These are phyloP conservation scores for Glaciozyma antarctica DNA, from an alignment of 768 basidiomycete species.

Conservation along the genomic window DNA sequence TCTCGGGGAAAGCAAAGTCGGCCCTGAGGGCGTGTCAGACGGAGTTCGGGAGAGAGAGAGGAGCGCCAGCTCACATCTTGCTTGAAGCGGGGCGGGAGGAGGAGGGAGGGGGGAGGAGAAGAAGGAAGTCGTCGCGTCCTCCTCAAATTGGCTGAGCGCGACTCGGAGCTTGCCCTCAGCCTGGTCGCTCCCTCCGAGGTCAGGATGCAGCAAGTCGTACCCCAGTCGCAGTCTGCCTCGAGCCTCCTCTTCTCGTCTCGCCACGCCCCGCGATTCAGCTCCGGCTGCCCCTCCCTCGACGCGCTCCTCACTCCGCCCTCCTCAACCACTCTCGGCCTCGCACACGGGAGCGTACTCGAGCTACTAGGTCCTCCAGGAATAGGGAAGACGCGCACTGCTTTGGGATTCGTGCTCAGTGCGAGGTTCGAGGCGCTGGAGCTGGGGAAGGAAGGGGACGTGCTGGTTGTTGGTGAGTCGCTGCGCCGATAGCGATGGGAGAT, in stretches of 20 bases:
- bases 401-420: conserved; percentile 15
- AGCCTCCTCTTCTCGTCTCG: conserved; percentile 6
- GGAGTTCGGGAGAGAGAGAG: too few relatives aligned
- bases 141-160: too few relatives aligned
- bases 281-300: conserved; percentile 12
- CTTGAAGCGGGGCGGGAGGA: too few relatives aligned
- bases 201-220: too few relatives aligned
- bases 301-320: conserved; percentile 11
- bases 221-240: not conserved
- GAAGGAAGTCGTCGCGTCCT: too few relatives aligned
- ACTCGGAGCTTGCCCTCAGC: too few relatives aligned
- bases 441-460: not conserved
- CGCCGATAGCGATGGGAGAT: not conserved
- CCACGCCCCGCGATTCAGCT: conserved; percentile 12
- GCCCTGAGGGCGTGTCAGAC: too few relatives aligned
- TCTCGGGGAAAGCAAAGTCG: too few relatives aligned
- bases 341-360: conserved; percentile 12
- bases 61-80: too few relatives aligned
- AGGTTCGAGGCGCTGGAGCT: conserved; percentile 5
- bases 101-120: too few relatives aligned
- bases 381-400: conserved; percentile 12
- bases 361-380: conserved; percentile 19
- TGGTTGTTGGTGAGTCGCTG: not conserved
- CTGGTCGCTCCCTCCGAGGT: too few relatives aligned
- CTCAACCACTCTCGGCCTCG: not conserved